Conservation (phyloP, 441 rosid genomes). For the Aquilaria agallochum region DNA sequence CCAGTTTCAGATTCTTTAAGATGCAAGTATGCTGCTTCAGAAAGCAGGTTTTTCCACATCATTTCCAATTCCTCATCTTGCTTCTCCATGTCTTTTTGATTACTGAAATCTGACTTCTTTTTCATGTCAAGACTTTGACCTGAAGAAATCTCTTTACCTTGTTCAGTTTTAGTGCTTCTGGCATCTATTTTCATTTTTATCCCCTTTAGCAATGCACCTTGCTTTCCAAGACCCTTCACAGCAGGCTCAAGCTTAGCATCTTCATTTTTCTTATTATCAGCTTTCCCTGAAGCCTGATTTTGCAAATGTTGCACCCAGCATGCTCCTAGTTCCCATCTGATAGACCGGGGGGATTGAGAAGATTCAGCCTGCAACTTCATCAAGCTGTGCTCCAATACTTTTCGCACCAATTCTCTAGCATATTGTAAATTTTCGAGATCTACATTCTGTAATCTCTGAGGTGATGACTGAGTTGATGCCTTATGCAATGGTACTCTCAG, state of each 20-base stretch:
- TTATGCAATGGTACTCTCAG: conserved; percentile 75
- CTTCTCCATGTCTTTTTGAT: conserved; percentile 23
- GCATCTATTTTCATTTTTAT: conserved; percentile 63
- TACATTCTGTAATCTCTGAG: conserved; percentile 58
- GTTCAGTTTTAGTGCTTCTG: conserved; percentile 47
- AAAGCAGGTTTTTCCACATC: conserved; percentile 55
- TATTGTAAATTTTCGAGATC: conserved; percentile 44
- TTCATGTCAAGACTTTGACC: conserved; percentile 35
- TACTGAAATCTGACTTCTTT: conserved; percentile 12
- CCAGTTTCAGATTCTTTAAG: conserved; percentile 84
- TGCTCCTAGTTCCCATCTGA: conserved; percentile 87
- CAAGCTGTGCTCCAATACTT: conserved; percentile 58
- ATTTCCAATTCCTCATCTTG: conserved; percentile 47
- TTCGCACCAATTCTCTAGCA: conserved; percentile 51
- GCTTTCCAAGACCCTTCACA: conserved; percentile 84
- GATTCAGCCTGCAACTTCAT: conserved; percentile 60
- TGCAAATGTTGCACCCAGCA: conserved; percentile 86
- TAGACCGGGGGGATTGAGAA: conserved; percentile 37
- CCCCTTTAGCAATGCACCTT: conserved; percentile 77
- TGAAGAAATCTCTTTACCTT: conserved; percentile 35
- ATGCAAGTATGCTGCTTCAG: conserved; percentile 64
- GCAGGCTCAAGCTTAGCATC: conserved; percentile 64
- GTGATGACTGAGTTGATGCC: conserved; percentile 42
- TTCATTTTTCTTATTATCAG: conserved; percentile 67
- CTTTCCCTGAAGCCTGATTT: conserved; percentile 76